Conservation (phyloP, 129 eudicot genomes). For the Flaveria trinervia region DNA sequence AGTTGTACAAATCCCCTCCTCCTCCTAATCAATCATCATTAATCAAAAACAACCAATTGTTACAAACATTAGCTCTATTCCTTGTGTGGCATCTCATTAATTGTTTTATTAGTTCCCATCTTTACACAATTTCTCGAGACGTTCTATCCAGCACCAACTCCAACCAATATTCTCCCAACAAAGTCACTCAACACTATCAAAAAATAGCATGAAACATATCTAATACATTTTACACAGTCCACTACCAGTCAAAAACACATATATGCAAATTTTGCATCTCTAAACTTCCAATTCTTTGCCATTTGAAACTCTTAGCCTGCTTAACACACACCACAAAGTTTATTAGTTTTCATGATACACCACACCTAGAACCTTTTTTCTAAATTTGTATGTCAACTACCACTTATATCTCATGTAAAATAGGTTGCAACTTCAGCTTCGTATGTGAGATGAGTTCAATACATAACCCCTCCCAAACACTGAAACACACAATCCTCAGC, state of each 20-base stretch:
- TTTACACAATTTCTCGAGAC: too few relatives aligned
- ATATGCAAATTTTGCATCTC: constrained; percentile 15
- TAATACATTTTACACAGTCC: background rate
- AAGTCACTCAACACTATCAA: background rate
- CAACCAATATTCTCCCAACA: background rate
- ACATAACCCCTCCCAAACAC: background rate
- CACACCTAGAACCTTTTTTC: background rate
- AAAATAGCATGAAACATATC: background rate
- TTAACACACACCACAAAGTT: constrained; percentile 8
- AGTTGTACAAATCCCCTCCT: constrained; percentile 1
- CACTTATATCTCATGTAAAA: constrained; percentile 7
- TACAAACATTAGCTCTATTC: background rate
- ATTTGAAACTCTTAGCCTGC: constrained; percentile 5
- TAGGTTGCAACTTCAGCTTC: background rate
- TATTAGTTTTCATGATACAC: background rate
- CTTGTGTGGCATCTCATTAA: background rate
- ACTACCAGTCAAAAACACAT: background rate
- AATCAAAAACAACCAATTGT: background rate
- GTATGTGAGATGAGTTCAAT: too few relatives aligned
- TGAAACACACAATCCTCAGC: background rate
- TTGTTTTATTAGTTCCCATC: background rate
- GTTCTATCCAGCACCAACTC: too few relatives aligned
- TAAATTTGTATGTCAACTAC: background rate
- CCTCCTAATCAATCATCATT: background rate
- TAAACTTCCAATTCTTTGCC: constrained; percentile 14